Percentiles rank a stretch among this genome's conserved stretches.
Evolutionary conservation across 345 rosid species (phyloP).

Genomic region (Aquilaria sinensis): DNA sequence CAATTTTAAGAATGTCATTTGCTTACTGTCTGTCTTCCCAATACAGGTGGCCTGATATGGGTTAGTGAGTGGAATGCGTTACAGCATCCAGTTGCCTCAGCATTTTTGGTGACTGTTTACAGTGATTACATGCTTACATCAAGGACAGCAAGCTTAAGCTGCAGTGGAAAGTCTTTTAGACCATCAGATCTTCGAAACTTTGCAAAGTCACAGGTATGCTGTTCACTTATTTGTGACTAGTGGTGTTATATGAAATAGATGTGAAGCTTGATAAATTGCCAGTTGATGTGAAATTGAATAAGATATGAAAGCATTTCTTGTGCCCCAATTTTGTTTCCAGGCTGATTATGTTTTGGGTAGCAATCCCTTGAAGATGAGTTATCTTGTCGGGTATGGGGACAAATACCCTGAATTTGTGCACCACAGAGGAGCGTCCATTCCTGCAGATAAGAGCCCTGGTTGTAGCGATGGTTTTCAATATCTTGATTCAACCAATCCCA

Average conservation of each 20-base stretch:
- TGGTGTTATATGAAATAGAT: background rate
- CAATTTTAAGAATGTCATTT: background rate
- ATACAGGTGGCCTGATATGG: conserved; percentile 91
- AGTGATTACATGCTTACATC: conserved; percentile 96
- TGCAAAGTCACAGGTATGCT: conserved; percentile 78
- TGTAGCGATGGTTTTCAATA: conserved; percentile 78
- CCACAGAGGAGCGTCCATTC: conserved; percentile 98
- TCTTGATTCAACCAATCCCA: conserved; percentile 55
- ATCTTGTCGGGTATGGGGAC: conserved; percentile 86
- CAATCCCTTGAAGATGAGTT: conserved; percentile 80
- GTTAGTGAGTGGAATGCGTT: conserved; percentile 80
- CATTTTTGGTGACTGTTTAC: conserved; percentile 82
- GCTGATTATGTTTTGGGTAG: conserved; percentile 90
- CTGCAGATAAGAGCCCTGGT: conserved; percentile 56
- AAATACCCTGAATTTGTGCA: conserved; percentile 76
- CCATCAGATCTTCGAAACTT: conserved; percentile 85
- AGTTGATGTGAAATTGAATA: background rate
- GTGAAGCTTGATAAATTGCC: background rate
- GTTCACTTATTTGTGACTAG: conserved; percentile 1
- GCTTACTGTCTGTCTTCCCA: conserved; percentile 2
- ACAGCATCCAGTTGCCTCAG: conserved; percentile 91
- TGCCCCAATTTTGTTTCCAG: conserved; percentile 26
- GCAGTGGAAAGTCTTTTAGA: conserved; percentile 54
- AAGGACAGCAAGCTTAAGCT: conserved; percentile 52
- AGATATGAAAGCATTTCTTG: background rate